Evolutionary conservation across 441 rosid species (phyloP), one percentile per base, ranked within the genome.

Genomic region (Geranium incanum): DNA sequence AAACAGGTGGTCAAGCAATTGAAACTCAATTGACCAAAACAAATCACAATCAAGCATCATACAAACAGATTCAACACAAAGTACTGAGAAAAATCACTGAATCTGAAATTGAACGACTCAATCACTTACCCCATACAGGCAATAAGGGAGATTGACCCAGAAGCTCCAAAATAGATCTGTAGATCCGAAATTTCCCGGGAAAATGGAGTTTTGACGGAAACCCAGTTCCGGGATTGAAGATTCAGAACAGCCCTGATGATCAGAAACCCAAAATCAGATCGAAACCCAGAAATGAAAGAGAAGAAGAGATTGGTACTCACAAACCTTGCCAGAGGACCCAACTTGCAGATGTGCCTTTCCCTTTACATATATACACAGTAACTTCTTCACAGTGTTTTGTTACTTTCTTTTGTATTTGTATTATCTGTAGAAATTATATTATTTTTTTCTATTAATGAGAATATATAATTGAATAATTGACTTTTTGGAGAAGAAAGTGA

Each of bases 121-220:
- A 76, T 76, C 63, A 74, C 83, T 77, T 84, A 86, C 89, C 89
- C 89, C 88, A 85, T 87, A 77, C 87, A 84, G 75, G 76, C 83
- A 83, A 67, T 69, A 62, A 9, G 13, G 70, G 36, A 66, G 60
- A 69, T 28, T 37, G 33, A 16, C 72, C 23, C 70, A 63, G 52
- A 73, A 66, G 36, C 68, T 52, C 36, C 37, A 65, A 76, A 67
- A 65, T 45, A 81, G 84, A 83, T 83, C 86, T 66, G 76, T 67
- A 62, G 67, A 52, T 18, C 2, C 36, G 41, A 28, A 28, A 18
- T 70, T 28, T 39, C 36, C 36, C 13, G 23, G 21, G 68, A 73
- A 36, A 60, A 52, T 45, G 68, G 33, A 69, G 60, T 23, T 68
- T 72, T 21, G 74, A 76, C 68, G 48, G 66, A 68, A 38, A 71